These are phyloP conservation scores for Lagerstroemia speciosa DNA, from an alignment of 345 rosid genomes.

Conservation along the genomic window DNA sequence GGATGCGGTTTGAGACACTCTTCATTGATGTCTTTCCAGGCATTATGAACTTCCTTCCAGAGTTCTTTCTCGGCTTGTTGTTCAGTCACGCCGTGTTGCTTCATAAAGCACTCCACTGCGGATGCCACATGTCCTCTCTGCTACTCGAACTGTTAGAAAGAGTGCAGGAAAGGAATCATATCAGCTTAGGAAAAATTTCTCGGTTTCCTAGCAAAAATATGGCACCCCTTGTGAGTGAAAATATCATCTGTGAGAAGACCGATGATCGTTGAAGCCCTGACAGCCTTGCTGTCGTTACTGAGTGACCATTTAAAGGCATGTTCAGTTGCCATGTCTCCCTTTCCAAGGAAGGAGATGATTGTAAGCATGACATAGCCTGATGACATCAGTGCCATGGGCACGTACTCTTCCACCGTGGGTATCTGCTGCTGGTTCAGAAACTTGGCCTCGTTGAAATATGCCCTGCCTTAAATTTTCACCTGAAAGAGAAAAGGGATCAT, in stretches of 20 bases:
- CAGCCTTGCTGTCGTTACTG: conserved; percentile 2
- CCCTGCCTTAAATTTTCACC: conserved; percentile 8
- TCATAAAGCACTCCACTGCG: too few species aligned
- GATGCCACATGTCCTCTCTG: too few species aligned
- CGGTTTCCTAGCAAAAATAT: not conserved
- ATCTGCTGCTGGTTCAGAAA: conserved; percentile 14
- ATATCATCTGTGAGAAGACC: conserved; percentile 27
- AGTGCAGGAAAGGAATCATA: too few species aligned
- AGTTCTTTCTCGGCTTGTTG: too few species aligned
- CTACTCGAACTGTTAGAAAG: too few species aligned
- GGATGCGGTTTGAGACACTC: conserved; percentile 13
- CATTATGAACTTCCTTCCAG: not conserved
- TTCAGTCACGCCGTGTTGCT: too few species aligned
- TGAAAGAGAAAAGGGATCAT: not conserved
- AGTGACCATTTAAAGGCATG: conserved; percentile 18
- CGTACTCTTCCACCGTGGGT: conserved; percentile 28
- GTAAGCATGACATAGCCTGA: conserved; percentile 11
- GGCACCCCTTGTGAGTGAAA: not conserved
- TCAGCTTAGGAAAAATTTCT: too few species aligned
- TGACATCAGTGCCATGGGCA: conserved; percentile 12
- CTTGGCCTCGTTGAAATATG: conserved; percentile 21
- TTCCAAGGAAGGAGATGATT: conserved; percentile 16
- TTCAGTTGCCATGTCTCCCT: conserved; percentile 15
- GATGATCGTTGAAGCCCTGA: conserved; percentile 13
- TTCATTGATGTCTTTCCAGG: conserved; percentile 24